A percentile compares a stretch with the other conserved stretches of the same genome.
phyloP scores from a whole-genome alignment of 306 rosid genomes.

The Cucurbita pepo region DNA sequence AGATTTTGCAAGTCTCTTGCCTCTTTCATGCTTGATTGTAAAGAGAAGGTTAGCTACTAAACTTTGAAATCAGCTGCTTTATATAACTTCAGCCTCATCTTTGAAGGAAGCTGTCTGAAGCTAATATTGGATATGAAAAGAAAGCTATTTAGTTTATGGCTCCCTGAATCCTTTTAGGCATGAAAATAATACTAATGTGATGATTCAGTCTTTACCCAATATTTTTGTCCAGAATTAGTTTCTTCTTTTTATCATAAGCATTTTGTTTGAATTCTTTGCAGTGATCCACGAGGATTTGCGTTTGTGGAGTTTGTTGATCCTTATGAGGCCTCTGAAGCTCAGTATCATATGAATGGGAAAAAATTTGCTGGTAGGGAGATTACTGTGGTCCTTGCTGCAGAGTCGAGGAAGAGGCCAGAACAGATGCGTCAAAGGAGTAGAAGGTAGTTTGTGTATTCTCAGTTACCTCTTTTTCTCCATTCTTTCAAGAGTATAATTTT shows the following conservation, averaged over 20 bases:
- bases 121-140: slow-evolving; percentile 26
- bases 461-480: background rate
- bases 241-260: slow-evolving; percentile 19
- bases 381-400: slow-evolving; percentile 82
- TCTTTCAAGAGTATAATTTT: background rate
- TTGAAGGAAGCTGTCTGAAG: slow-evolving; percentile 21
- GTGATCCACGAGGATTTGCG: slow-evolving; percentile 98
- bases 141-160: slow-evolving; percentile 19
- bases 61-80: slow-evolving; percentile 45
- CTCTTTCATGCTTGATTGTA: slow-evolving; percentile 63
- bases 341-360: slow-evolving; percentile 89
- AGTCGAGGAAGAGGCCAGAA: slow-evolving; percentile 94
- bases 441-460: slow-evolving; percentile 29
- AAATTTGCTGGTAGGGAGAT: slow-evolving; percentile 97
- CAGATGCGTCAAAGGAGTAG: slow-evolving; percentile 83
- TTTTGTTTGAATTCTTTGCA: slow-evolving; percentile 23
- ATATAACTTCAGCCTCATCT: slow-evolving; percentile 40
- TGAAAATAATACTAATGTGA: background rate
- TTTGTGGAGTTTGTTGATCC: slow-evolving; percentile 93
- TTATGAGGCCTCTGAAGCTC: slow-evolving; percentile 92
- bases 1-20: slow-evolving; percentile 73
- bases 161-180: background rate
- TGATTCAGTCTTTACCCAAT: slow-evolving; percentile 21
- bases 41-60: slow-evolving; percentile 56
- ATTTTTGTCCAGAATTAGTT: slow-evolving; percentile 8